phyloP scores from a whole-genome alignment of 176 grass and related monocot genomes.

The Tuctoria greenei region DNA sequence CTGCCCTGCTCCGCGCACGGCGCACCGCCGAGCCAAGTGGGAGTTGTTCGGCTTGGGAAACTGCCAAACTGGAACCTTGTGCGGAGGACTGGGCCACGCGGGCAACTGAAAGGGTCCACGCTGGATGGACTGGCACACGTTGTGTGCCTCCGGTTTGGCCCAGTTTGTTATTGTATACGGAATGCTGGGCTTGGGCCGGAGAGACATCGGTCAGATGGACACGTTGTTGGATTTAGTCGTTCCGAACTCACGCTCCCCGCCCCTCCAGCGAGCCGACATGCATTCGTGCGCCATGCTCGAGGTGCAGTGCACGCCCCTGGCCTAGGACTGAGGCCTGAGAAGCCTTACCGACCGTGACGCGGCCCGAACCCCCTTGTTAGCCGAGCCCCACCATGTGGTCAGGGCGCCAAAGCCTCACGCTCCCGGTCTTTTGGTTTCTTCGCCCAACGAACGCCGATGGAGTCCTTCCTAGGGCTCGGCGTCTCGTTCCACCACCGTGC shows the following conservation, averaged over 20 bases:
- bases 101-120: not conserved
- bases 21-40: too few relatives aligned
- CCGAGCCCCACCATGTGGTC: conserved; percentile 8
- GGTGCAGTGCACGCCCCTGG: not conserved
- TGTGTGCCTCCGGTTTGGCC: not conserved
- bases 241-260: too few relatives aligned
- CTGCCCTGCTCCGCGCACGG: too few relatives aligned
- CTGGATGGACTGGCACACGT: not conserved
- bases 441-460: too few relatives aligned
- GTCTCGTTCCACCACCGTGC: not conserved
- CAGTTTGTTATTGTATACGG: not conserved
- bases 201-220: not conserved
- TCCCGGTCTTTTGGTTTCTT: not conserved
- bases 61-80: not conserved
- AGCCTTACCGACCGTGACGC: not conserved
- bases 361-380: conserved; percentile 1
- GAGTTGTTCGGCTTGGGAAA: not conserved
- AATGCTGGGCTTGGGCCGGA: not conserved
- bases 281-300: not conserved
- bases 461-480: conserved; percentile 10
- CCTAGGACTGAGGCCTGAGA: not conserved
- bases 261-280: not conserved
- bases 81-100: not conserved
- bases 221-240: too few relatives aligned
- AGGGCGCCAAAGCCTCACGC: conserved; percentile 2